Percentiles rank a stretch among this genome's conserved stretches.
These are phyloP conservation scores for Cyberlindnera petersonii DNA, from an alignment of 805 yeast species.

Conservation along the genomic window DNA sequence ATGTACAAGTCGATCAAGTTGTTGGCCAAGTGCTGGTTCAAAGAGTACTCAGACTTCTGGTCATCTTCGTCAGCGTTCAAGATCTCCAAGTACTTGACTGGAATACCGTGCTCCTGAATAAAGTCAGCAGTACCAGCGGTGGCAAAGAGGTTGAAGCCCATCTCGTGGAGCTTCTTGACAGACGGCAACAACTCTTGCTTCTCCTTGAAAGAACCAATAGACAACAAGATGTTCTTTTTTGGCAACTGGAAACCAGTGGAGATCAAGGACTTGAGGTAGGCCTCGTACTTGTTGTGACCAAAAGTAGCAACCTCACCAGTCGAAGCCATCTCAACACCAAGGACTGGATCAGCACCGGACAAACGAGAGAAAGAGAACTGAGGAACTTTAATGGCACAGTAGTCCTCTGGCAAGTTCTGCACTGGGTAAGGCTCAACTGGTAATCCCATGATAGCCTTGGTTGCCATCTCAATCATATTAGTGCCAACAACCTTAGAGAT, in stretches of 20 bases:
- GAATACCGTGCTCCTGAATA: conserved; percentile 89
- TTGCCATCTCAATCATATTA: conserved; percentile 93
- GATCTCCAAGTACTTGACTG: conserved; percentile 92
- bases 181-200: conserved; percentile 90
- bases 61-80: conserved; percentile 65
- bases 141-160: conserved; percentile 90
- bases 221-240: conserved; percentile 87
- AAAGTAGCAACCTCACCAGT: conserved; percentile 98
- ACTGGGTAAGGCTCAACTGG: conserved; percentile 90
- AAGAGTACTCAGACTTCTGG: conserved; percentile 89
- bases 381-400: conserved; percentile 95
- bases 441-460: conserved; percentile 83
- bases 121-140: conserved; percentile 99
- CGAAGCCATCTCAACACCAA: conserved; percentile 99
- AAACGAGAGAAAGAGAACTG: conserved; percentile 96
- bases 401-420: conserved; percentile 83
- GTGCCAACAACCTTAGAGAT: conserved; percentile 94
- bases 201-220: conserved; percentile 96
- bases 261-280: conserved; percentile 88
- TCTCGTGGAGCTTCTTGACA: conserved; percentile 69
- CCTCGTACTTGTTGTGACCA: conserved; percentile 95
- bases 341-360: conserved; percentile 96
- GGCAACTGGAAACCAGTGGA: conserved; percentile 96
- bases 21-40: conserved; percentile 94
- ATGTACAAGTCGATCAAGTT: conserved; percentile 94